These are phyloP conservation scores for Naganishia sp. DNA, from an alignment of 1,284 basidiomycete species.

Conservation along the genomic window DNA sequence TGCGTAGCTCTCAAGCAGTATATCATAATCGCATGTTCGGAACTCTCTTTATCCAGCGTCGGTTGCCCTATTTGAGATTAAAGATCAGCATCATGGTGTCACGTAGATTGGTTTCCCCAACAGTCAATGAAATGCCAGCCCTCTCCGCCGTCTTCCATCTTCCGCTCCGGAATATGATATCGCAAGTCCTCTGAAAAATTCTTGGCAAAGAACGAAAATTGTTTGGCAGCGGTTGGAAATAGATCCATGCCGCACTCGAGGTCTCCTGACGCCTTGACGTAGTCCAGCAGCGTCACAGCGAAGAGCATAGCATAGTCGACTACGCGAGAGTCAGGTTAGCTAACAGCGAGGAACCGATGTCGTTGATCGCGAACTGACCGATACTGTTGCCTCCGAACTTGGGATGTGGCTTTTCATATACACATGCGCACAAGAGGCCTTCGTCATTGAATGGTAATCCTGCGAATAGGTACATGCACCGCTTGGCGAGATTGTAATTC, in stretches of 20 bases:
- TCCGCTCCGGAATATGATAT: conserved; percentile 25
- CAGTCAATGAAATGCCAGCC: no score
- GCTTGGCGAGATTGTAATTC: no score
- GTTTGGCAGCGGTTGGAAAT: conserved; percentile 36
- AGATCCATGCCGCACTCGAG: conserved; percentile 36
- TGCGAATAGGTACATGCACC: conserved; percentile 40
- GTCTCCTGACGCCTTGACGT: conserved; percentile 38
- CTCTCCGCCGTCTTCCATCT: no score
- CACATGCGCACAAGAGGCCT: conserved; percentile 37
- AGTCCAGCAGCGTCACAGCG: conserved; percentile 38
- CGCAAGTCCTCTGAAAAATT: conserved; percentile 24
- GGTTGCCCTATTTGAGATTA: conserved; percentile 35
- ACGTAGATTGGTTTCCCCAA: no score
- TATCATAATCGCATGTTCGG: conserved; percentile 36
- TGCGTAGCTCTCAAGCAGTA: conserved; percentile 33
- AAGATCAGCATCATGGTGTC: no score
- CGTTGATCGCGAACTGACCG: conserved; percentile 10
- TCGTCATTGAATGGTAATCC: conserved; percentile 38
- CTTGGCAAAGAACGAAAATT: conserved; percentile 35
- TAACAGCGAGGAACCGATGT: background rate
- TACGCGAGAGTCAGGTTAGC: background rate
- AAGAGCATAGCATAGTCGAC: conserved; percentile 42
- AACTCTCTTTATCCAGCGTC: conserved; percentile 34
- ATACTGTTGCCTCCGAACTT: conserved; percentile 37
- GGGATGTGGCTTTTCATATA: conserved; percentile 38